Base-by-base conservation (phyloP, 2,329 filamentous ascomycete species). In the Xylaria sp. region DNA sequence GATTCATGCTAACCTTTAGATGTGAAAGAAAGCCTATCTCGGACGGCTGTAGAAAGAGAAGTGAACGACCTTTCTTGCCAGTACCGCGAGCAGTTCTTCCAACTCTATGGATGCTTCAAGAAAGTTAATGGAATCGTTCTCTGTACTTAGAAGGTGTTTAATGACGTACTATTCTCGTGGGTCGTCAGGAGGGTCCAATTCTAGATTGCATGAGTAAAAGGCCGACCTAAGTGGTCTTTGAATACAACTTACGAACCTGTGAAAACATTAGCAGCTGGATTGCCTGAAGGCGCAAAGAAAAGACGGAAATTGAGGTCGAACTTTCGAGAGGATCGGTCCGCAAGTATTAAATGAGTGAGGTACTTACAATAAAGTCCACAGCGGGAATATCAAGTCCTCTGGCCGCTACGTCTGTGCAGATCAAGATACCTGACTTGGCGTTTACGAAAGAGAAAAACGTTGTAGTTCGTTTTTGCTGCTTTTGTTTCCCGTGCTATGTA, bases 401-500 rank as follows among this genome's bases (percentile, higher is more conserved):
- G 2, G 96, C 96, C 55, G 96, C 96, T 72, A 99, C 96, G 77
- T 99, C 96, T 0, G 96, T 99, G 83, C 94, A 98, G 75, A 99
- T 96, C 63, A 99, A 82, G 0, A 93, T 97, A 28, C 95, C 96
- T 73, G 92, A 89, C 73, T 90, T 90, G 4, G 78, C 91, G 77
- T 94, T 94, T 78, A 89, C 91, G 80, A 99, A 99, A 80, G 98
- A 95, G 81, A 98, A 99, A 81, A 99, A 99, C 0, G 94, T 97
- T 79, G 97, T 97, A 28, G 96, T 99, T n/a, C 96, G 92, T 82
- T 97, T 97, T 82, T 98, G 94, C 82, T 99, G 96, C 83, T 99
- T 99, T 83, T 97, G 94, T 83, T 99, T 98, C 74, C 94, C 96
- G 78, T 94, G 92, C 68, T 70, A 44, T 44, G 18, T 56, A 12